Conservation (phyloP, 768 basidiomycete genomes). For the Amanita muscaria region DNA sequence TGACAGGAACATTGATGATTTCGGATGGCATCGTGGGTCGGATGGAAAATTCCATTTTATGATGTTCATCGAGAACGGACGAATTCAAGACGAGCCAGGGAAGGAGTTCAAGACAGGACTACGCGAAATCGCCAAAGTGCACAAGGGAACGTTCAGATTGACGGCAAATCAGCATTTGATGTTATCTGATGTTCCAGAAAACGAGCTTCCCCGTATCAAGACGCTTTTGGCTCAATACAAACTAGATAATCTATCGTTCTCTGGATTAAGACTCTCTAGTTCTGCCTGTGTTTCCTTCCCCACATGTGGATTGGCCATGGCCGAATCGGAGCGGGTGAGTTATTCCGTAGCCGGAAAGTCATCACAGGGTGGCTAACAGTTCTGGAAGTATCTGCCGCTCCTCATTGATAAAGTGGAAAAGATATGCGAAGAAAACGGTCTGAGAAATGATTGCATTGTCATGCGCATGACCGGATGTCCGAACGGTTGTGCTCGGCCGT, state of each 20-base stretch:
- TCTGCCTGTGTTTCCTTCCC: conserved; percentile 98
- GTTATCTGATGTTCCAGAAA: conserved; percentile 71
- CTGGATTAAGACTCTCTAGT: conserved; percentile 75
- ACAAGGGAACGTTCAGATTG: conserved; percentile 89
- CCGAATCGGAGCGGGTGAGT: conserved; percentile 46
- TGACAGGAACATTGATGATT: conserved; percentile 87
- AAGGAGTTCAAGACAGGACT: conserved; percentile 89
- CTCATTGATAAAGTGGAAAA: conserved; percentile 92
- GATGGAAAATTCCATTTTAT: conserved; percentile 90
- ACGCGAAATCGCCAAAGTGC: conserved; percentile 85
- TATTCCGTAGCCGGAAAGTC: neutral
- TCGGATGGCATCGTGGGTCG: conserved; percentile 83
- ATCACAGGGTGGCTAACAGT: conserved; percentile 1
- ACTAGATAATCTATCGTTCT: conserved; percentile 77
- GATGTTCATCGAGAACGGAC: conserved; percentile 94
- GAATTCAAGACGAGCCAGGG: conserved; percentile 89
- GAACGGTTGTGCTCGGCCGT: conserved; percentile 89
- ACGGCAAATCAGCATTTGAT: conserved; percentile 95
- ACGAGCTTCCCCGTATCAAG: conserved; percentile 74
- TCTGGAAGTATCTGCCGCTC: conserved; percentile 72
- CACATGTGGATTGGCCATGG: conserved; percentile 64
- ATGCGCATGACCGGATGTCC: conserved; percentile 99
- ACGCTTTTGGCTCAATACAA: conserved; percentile 72
- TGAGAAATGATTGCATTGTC: conserved; percentile 89
- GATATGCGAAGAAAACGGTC: conserved; percentile 87